Base-by-base conservation (phyloP, 805 yeast genomes). In the Wickerhamiella sorbophila region DNA sequence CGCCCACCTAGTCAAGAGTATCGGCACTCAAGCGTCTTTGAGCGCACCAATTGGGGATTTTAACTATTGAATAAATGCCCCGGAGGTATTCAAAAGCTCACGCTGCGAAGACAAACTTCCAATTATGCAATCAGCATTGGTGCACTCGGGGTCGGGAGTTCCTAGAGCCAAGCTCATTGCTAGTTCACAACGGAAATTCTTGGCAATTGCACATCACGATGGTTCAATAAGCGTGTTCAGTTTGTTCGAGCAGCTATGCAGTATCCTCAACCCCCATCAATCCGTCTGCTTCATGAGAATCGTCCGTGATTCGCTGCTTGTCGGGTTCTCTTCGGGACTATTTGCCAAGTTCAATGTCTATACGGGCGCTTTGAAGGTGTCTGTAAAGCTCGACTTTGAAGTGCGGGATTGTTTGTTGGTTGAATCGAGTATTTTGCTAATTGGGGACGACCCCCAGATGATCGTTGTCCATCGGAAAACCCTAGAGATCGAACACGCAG, bases 221-320 rank as follows among this genome's bases (percentile, higher is more conserved):
- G 46, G 46, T 1, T 39, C 43, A 2, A 15, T 44, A 4, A 22
- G 40, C 9, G 39, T 44, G 3, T 29, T 44, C 15, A n/a, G 5
- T 9, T 16, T 15, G 6, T 33, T 24, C 4, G 21, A 29, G 16
- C 29, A 19, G 10, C 6, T 34, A 17, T 21, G 27, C 14, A 26
- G 24, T 14, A 31, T 40, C 21, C 43, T 36, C 10, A 33, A 22
- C 26, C 39, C 37, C 1, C 34, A 32, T 9, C 39, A 36, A 20
- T 18, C 34, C 6, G 34, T 44, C 9, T 34, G 24, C 4, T 21
- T 32, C 10, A 10, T 40, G 4, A 14, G 37, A 18, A 38, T 39
- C 10, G 18, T 37, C 21, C 44, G 36, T 4, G 33, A 31, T 12
- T 14, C 27, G 3, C 31, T 38, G 8, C 37, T 19, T n/a, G 38